Base-by-base conservation (phyloP, 495 filamentous ascomycete species). In the Trichocladium antarcticum region DNA sequence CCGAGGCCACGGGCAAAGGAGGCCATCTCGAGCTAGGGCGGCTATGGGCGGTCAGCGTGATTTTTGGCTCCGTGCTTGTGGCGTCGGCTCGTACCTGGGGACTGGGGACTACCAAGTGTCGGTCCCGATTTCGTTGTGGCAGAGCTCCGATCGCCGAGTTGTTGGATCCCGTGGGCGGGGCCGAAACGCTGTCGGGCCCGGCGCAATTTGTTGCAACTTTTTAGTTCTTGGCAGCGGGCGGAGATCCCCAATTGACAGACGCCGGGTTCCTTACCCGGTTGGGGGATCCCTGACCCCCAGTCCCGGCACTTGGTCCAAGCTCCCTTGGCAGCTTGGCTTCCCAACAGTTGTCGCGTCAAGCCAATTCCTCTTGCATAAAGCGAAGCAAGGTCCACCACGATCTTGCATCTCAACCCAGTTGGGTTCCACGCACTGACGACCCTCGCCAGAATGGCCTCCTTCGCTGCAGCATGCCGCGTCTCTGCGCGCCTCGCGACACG, bases 401-500 rank as follows among this genome's bases (percentile, higher is more conserved):
- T 27, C 24, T 27, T 45, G 20, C 46, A 45, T 14, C 36, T 47
- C 44, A 32, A 32, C 42, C 41, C 41, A 49, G 22, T 49, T 46
- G 51, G 42, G 47, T 15, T 50, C 40, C 47, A 66, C 58, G 50
- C 35, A 41, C 45, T 35, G n/a, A n/a, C 28, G 22, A 20, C 34
- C 6, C 40, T 35, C 49, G 40, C 45, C 54, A 54, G 34, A 53
- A 79, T 78, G 74, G 75, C 72, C 57, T 76, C 73, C 50, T 64
- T 76, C 58, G 64, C 65, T 56, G 62, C 64, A 50, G 73, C 74
- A 55, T 74, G 70, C 54, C 60, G 63, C 46, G 43, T 73, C 46
- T 77, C 77, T 17, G 63, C 66, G 37, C 64, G 70, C 54, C 63
- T 78, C 49, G 67, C 69, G 24, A 62, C 67, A 45, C 65, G 68